Conservation (phyloP, 345 rosid genomes). For the Brassica rapa region DNA sequence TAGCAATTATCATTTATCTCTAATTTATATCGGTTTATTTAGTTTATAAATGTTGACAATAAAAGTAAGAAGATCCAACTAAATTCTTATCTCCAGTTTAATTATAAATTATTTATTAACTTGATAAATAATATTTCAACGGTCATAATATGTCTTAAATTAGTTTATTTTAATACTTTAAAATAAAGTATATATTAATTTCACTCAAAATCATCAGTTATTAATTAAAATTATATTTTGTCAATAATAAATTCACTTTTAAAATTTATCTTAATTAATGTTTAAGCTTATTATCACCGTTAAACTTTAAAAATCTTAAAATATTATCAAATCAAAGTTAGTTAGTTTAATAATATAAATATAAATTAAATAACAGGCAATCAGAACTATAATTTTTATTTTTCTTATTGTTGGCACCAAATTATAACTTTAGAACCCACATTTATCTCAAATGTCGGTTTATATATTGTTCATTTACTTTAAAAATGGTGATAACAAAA, state of each 20-base stretch:
- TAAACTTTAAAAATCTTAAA: not conserved
- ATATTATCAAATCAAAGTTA: not conserved
- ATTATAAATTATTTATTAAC: not conserved
- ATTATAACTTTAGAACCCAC: not conserved
- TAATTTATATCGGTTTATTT: not conserved
- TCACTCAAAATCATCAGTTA: not conserved
- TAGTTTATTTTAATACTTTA: not conserved
- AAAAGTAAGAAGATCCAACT: not conserved
- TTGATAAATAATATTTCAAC: not conserved
- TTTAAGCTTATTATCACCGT: not conserved
- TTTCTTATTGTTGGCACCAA: not conserved
- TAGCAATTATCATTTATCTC: not conserved
- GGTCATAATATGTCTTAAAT: not conserved
- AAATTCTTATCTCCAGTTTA: not conserved
- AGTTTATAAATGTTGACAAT: not conserved
- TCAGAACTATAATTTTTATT: not conserved
- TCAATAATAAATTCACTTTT: not conserved
- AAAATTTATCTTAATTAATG: not conserved
- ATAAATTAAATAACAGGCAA: not conserved
- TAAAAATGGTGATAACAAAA: not conserved
- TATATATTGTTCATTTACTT: not conserved
- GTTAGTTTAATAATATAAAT: not conserved
- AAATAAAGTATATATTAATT: not conserved
- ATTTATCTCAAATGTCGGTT: not conserved
- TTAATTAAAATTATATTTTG: not conserved